phyloP scores from a whole-genome alignment of 306 rosid genomes.

The cucumber (Cucumis sativus) region DNA sequence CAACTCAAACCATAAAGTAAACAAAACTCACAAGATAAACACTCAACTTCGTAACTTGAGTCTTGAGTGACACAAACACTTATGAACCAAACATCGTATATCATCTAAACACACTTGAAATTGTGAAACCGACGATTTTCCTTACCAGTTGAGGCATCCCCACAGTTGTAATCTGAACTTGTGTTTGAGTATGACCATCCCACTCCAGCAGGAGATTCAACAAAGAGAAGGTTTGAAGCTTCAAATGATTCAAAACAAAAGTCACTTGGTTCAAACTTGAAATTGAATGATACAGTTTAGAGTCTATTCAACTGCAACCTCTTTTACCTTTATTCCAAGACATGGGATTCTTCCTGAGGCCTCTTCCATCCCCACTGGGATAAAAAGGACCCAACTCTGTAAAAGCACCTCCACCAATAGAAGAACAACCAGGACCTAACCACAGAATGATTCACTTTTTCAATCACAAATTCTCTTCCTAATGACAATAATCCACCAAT shows the following conservation, averaged over 20 bases:
- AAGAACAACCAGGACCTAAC: slow-evolving; percentile 93
- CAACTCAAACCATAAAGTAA: too few species aligned
- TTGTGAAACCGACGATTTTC: background rate
- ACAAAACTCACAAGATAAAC: background rate
- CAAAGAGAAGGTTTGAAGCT: slow-evolving; percentile 82
- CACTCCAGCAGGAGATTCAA: slow-evolving; percentile 94
- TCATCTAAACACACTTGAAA: background rate
- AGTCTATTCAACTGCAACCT: background rate
- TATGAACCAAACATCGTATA: background rate
- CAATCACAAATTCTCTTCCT: background rate
- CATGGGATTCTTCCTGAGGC: slow-evolving; percentile 54
- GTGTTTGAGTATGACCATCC: slow-evolving; percentile 97
- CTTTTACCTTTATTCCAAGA: slow-evolving; percentile 71
- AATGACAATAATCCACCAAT: background rate
- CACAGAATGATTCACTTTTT: background rate
- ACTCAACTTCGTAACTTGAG: background rate
- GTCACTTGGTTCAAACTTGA: background rate
- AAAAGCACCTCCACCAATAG: slow-evolving; percentile 88
- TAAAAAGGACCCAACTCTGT: slow-evolving; percentile 91
- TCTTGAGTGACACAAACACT: background rate
- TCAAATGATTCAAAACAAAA: background rate
- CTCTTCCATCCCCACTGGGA: slow-evolving; percentile 63
- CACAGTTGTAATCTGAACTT: slow-evolving; percentile 54
- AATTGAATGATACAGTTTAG: background rate
- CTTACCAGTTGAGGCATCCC: slow-evolving; percentile 73